Conservation (phyloP, 2,329 filamentous ascomycete species). For the Aspergillus neotritici region DNA sequence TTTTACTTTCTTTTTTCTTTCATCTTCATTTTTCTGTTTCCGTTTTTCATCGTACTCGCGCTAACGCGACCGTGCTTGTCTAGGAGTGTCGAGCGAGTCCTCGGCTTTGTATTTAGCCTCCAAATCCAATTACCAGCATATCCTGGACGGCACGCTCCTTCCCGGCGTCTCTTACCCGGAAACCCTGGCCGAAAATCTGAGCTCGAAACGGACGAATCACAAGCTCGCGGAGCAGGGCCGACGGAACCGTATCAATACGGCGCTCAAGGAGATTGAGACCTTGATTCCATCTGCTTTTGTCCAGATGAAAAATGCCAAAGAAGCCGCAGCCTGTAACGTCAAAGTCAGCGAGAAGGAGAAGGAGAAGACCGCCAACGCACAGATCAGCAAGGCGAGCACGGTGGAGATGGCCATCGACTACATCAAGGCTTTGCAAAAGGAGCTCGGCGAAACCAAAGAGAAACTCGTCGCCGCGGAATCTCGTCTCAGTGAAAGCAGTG, state of each 20-base stretch:
- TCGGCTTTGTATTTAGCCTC: constrained; percentile 75
- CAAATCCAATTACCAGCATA: constrained; percentile 98
- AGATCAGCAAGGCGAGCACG: constrained; percentile 89
- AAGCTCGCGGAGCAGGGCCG: constrained; percentile 97
- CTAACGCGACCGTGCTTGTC: constrained; percentile 9
- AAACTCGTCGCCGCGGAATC: constrained; percentile 62
- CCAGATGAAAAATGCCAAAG: constrained; percentile 40
- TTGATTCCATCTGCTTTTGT: constrained; percentile 60
- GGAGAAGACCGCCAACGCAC: constrained; percentile 48
- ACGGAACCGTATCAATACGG: constrained; percentile 89
- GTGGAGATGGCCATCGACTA: constrained; percentile 97
- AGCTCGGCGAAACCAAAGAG: constrained; percentile 60
- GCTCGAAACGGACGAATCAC: constrained; percentile 93
- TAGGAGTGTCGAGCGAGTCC: constrained; percentile 50
- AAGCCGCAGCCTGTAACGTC: constrained; percentile 35
- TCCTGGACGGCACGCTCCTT: constrained; percentile 84
- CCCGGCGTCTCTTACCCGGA: constrained; percentile 88
- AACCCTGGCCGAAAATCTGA: constrained; percentile 85
- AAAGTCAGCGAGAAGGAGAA: constrained; percentile 43
- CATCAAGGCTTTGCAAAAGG: constrained; percentile 75
- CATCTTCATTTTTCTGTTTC: constrained; percentile 1
- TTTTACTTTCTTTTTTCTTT: constrained; percentile 19
- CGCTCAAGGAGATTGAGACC: constrained; percentile 82
- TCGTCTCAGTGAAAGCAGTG: constrained; percentile 41
- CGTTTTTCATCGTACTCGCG: not conserved